phyloP scores from a whole-genome alignment of 257 asterid species.

The Scutellaria galericulata region DNA sequence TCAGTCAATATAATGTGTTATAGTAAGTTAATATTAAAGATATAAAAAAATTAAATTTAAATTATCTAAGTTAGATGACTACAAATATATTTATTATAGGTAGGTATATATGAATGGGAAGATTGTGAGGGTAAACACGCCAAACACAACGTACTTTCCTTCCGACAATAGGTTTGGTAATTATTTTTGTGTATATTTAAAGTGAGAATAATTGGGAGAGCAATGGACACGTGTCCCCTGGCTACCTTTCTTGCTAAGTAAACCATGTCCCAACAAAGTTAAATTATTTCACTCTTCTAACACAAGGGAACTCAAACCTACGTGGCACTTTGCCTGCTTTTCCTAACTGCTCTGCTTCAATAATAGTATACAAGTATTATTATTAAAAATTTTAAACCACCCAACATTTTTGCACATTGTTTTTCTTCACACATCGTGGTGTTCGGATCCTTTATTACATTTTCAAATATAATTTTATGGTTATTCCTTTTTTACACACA shows the following conservation, averaged over 20 bases:
- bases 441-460: no score
- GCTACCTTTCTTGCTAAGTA: constrained; percentile 46
- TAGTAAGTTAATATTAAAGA: no score
- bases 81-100: no score
- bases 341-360: constrained; percentile 24
- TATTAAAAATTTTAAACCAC: constrained; percentile 11
- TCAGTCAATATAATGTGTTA: no score
- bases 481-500: no score
- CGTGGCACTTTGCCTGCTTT: neutral
- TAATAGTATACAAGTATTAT: neutral
- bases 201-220: neutral
- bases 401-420: constrained; percentile 12
- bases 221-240: constrained; percentile 35
- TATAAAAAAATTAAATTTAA: no score
- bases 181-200: neutral
- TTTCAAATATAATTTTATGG: no score
- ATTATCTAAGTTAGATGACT: no score
- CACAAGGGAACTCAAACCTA: constrained; percentile 18
- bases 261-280: constrained; percentile 20
- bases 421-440: constrained; percentile 28
- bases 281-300: constrained; percentile 20
- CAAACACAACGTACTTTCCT: constrained; percentile 37
- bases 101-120: no score
- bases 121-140: constrained; percentile 17
- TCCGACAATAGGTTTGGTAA: constrained; percentile 35